Base-by-base conservation (phyloP, 2,329 filamentous ascomycete species). In the Xylaria hypoxylon region DNA sequence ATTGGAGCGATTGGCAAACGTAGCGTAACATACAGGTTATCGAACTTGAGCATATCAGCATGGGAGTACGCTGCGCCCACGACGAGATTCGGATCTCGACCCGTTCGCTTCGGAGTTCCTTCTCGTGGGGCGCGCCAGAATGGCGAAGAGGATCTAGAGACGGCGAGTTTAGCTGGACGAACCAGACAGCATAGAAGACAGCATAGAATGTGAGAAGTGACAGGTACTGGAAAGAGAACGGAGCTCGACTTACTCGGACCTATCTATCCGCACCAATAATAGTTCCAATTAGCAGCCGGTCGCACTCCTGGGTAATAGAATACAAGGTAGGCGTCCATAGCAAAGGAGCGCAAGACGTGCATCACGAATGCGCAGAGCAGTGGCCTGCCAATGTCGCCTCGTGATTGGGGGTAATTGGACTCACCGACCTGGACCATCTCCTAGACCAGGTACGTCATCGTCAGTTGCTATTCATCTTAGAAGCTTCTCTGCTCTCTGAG, bases 401-500 rank as follows among this genome's bases (percentile, higher is more conserved):
- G 48, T 28, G 15, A 22, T 45, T 63, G n/a, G 22, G 13, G 61
- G 52, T 24, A 44, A 57, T 45, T 66, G 31, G 48, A 85, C 86
- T 76, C 90, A 98, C 96, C 95, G 85, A 99, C 94, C 91, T 99
- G 95, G 74, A 97, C 93, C 96, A 99, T 99, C 87, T 99, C 96
- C 93, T 72, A 40, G 42, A 38, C 45, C 42, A 53, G 13, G 58
- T 98, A 84, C 77, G 74, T 77, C 75, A 76, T 82, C 75, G 79
- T 75, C 67, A 75, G 68, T 45, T 52, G 47, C 45, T 28, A 31
- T 50, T 59, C 51, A 33, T 48, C 45, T 51, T n/a, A 44, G 50
- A 19, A 19, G 22, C 19, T 38, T 64, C 47, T 45, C 19, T 38
- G 35, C 44, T 64, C 47, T 45, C 19, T 38, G 35, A 15, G 3